phyloP scores from a whole-genome alignment of 2,329 filamentous ascomycete genomes.

The Graphium sp. region DNA sequence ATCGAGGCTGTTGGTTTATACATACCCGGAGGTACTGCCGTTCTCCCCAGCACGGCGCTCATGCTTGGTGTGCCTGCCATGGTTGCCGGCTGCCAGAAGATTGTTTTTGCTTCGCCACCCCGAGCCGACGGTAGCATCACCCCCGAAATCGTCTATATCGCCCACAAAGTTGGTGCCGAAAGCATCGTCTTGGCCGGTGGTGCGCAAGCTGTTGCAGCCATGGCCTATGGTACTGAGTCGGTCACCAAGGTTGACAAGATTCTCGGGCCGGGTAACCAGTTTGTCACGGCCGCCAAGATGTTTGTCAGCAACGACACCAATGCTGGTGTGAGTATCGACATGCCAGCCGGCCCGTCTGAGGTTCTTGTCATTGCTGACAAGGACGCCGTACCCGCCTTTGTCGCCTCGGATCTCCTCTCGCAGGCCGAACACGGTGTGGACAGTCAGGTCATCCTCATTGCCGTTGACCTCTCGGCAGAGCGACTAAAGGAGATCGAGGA shows the following conservation, averaged over 20 bases:
- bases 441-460: conserved; percentile 85
- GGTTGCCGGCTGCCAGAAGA: conserved; percentile 92
- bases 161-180: conserved; percentile 91
- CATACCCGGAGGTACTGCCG: conserved; percentile 87
- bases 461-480: conserved; percentile 58
- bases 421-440: conserved; percentile 96
- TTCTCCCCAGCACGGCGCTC: conserved; percentile 89
- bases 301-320: conserved; percentile 93
- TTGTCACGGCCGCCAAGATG: conserved; percentile 98
- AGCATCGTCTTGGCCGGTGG: conserved; percentile 92
- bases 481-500: conserved; percentile 75
- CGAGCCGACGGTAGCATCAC: conserved; percentile 79
- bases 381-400: conserved; percentile 78
- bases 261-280: conserved; percentile 91
- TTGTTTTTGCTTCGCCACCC: conserved; percentile 84
- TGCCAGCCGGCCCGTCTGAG: conserved; percentile 94
- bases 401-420: conserved; percentile 83
- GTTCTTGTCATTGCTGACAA: conserved; percentile 91
- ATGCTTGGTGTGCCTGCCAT: conserved; percentile 97
- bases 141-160: conserved; percentile 92
- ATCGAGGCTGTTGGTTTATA: conserved; percentile 96
- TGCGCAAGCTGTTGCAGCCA: conserved; percentile 85
- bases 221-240: conserved; percentile 93
- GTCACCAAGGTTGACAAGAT: conserved; percentile 98
- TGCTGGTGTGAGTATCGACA: conserved; percentile 89